phyloP scores from a whole-genome alignment of 176 grass and related monocot species.

The Eragrostis curvula region DNA sequence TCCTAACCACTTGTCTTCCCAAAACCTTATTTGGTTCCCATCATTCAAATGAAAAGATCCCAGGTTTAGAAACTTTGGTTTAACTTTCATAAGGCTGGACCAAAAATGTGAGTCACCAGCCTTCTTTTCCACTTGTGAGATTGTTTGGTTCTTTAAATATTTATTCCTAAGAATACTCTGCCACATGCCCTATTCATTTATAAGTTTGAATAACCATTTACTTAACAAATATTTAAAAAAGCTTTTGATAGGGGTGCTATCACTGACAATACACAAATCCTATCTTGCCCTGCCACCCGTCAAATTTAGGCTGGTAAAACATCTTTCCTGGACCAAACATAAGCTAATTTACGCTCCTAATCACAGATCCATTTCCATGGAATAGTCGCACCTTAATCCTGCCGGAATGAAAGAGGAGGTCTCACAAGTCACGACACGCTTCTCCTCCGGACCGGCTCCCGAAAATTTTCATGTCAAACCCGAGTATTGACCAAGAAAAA shows the following conservation, averaged over 20 bases:
- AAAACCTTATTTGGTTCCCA: too few species aligned
- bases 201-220: too few species aligned
- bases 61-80: too few species aligned
- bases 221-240: too few species aligned
- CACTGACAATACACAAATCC: neutral
- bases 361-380: neutral
- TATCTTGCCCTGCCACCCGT: neutral
- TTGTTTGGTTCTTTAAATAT: too few species aligned
- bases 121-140: too few species aligned
- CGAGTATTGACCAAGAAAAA: slow-evolving; percentile 19
- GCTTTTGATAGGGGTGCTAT: neutral
- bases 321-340: neutral
- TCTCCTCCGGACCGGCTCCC: neutral
- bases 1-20: too few species aligned
- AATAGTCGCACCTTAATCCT: neutral
- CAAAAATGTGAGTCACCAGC: too few species aligned
- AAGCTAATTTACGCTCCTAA: neutral
- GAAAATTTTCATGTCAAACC: slow-evolving; percentile 24
- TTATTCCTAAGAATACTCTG: too few species aligned
- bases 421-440: slow-evolving; percentile 12
- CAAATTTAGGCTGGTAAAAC: neutral
- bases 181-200: too few species aligned
- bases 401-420: neutral
- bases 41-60: too few species aligned
- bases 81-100: too few species aligned